A percentile compares a stretch with the other conserved stretches of the same genome.
phyloP scores from a whole-genome alignment of 1,139 yeast genomes.

The Candida albicans region DNA sequence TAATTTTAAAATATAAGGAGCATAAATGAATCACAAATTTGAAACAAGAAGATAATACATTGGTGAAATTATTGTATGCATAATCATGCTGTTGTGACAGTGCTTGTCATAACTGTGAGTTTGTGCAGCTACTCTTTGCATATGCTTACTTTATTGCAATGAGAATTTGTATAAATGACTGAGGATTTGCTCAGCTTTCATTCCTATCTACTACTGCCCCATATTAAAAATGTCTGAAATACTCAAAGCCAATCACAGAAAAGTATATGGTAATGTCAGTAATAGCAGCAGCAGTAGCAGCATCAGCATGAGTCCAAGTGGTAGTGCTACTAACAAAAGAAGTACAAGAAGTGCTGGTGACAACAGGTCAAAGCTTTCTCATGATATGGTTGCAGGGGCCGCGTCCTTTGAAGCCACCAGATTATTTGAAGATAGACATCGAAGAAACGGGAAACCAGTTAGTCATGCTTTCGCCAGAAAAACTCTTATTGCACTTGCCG shows the following conservation, averaged over 20 bases:
- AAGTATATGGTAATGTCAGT: conserved; percentile 28
- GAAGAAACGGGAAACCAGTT: conserved; percentile 35
- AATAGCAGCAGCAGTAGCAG: conserved; percentile 20
- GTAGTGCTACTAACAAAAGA: no score
- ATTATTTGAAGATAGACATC: conserved; percentile 33
- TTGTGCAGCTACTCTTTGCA: no score
- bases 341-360: no score
- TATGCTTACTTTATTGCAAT: no score
- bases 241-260: conserved; percentile 47
- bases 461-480: conserved; percentile 33
- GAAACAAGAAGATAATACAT: no score
- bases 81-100: no score
- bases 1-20: conserved; percentile 1
- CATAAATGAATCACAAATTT: no score
- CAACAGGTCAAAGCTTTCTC: conserved; percentile 30
- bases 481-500: conserved; percentile 30
- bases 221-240: conserved; percentile 18
- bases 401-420: conserved; percentile 36
- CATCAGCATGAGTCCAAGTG: no score
- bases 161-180: no score
- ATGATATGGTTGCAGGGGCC: conserved; percentile 36
- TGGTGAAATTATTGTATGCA: neutral
- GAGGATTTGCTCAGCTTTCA: neutral
- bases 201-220: neutral
- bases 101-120: no score